Base-by-base conservation (phyloP, 1,284 basidiomycete species). In the Gymnopus androsaceus region DNA sequence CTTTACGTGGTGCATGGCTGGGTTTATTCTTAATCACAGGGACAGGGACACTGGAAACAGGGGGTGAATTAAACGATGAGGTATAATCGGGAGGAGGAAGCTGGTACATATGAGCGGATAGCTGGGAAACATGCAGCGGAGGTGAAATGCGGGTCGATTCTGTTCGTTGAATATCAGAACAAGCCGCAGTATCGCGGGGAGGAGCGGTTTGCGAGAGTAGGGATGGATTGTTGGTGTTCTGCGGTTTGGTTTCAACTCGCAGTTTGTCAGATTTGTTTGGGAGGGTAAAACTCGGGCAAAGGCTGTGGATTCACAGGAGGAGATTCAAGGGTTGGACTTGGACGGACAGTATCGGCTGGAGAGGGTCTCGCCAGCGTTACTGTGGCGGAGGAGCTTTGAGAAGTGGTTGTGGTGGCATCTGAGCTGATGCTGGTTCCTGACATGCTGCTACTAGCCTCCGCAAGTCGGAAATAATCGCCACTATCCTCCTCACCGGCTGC, bases 131-230 rank as follows among this genome's bases (percentile, higher is more conserved):
- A 46, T 72, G 74, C 33, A 70, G 72, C 25, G 70, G 71, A 36
- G 75, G 73, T 31, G 74, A 73, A 41, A 59, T 49, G 44, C 69
- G 68, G 34, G 62, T 52, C 8, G 30, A 45, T 15, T 34, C 34
- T 3, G 23, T 28, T n/a, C 31, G 42, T 27, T 53, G 42, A 44
- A 44, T 33, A 31, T 48, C 49, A 7, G 31, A 54, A 48, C 44
- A 49, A 28, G 45, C 52, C 17, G 30, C 55, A 55, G 28, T 34
- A 23, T 60, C 60, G 52, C 69, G 66, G 42, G 67, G 63, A 31
- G 75, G 76, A 1, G 87, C 88, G 14, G 88, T 89, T 63, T 84
- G 87, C 3, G 85, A 83, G 46, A 90, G 79, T 17, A 90, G 72
- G 8, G 87, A 90, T 17, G 83, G 81, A 28, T 60, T 64, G 19